These are phyloP conservation scores for Hapsidospora chrysogenum DNA, from an alignment of 495 filamentous ascomycete species.

Conservation along the genomic window DNA sequence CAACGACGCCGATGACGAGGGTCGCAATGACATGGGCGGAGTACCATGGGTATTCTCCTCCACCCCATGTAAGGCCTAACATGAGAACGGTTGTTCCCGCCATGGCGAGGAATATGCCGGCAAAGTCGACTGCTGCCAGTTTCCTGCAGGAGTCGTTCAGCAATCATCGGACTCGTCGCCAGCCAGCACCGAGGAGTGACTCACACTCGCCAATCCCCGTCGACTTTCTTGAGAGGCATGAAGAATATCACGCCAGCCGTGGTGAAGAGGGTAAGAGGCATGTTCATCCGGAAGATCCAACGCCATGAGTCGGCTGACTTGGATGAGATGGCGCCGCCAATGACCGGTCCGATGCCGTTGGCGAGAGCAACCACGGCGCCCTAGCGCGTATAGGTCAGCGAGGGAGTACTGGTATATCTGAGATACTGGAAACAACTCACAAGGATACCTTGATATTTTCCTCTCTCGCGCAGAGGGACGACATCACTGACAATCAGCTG, in stretches of 20 bases:
- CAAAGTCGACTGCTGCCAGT: slow-evolving; percentile 31
- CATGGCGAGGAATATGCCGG: slow-evolving; percentile 10
- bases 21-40: slow-evolving; percentile 30
- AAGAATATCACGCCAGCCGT: slow-evolving; percentile 29
- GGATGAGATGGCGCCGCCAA: slow-evolving; percentile 32
- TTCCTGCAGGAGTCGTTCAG: too few species aligned
- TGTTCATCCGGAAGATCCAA: slow-evolving; percentile 38
- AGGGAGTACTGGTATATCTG: neutral
- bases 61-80: slow-evolving; percentile 32
- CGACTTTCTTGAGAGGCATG: slow-evolving; percentile 32
- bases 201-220: slow-evolving; percentile 29
- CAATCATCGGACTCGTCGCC: too few species aligned
- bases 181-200: neutral
- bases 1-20: slow-evolving; percentile 24
- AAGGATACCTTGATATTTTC: slow-evolving; percentile 42
- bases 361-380: slow-evolving; percentile 35
- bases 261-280: slow-evolving; percentile 27
- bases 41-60: slow-evolving; percentile 31
- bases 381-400: too few species aligned
- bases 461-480: slow-evolving; percentile 34
- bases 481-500: slow-evolving; percentile 39
- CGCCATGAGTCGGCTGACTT: slow-evolving; percentile 26
- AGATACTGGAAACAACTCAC: slow-evolving; percentile 7
- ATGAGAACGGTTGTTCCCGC: slow-evolving; percentile 11
- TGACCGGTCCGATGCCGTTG: slow-evolving; percentile 36